phyloP scores from a whole-genome alignment of 1,284 basidiomycete species.

The Leccinum pallidistipes region DNA sequence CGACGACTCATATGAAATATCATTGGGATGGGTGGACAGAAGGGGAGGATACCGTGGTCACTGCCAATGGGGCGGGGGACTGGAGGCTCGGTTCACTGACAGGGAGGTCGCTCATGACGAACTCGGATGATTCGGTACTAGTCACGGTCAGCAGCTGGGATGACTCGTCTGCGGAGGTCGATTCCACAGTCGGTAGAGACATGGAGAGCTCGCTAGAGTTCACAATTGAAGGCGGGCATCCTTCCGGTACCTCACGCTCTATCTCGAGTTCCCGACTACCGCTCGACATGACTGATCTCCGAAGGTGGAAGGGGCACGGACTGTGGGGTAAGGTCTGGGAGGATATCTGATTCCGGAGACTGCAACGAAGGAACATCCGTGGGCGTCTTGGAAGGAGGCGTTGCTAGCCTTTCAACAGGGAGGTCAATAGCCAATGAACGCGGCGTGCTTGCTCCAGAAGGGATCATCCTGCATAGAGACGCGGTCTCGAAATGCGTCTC shows the following conservation, averaged over 20 bases:
- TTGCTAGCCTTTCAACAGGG: constrained; percentile 23
- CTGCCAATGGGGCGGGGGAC: constrained; percentile 21
- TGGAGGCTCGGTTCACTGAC: constrained; percentile 31
- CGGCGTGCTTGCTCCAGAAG: constrained; percentile 43
- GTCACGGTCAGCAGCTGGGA: constrained; percentile 21
- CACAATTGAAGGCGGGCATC: constrained; percentile 21
- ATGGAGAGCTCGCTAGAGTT: constrained; percentile 25
- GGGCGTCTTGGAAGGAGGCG: constrained; percentile 34
- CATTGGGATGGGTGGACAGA: constrained; percentile 45
- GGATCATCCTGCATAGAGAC: constrained; percentile 42
- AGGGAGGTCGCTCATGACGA: constrained; percentile 25
- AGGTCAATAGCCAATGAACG: constrained; percentile 31
- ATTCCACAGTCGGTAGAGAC: constrained; percentile 25
- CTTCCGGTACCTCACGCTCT: constrained; percentile 19
- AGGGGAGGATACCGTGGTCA: constrained; percentile 33
- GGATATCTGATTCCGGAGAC: constrained; percentile 30
- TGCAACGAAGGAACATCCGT: constrained; percentile 30
- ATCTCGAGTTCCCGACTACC: constrained; percentile 25
- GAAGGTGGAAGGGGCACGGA: constrained; percentile 42
- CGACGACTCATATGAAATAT: constrained; percentile 69
- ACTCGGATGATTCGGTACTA: constrained; percentile 37
- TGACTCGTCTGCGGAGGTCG: constrained; percentile 26
- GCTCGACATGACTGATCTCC: constrained; percentile 35
- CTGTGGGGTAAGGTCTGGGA: constrained; percentile 35
- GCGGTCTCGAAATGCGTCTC: constrained; percentile 55